Percentiles rank a stretch among this genome's conserved stretches.
phyloP scores from a whole-genome alignment of 2,329 filamentous ascomycete species.

The Beauveria sp. region DNA sequence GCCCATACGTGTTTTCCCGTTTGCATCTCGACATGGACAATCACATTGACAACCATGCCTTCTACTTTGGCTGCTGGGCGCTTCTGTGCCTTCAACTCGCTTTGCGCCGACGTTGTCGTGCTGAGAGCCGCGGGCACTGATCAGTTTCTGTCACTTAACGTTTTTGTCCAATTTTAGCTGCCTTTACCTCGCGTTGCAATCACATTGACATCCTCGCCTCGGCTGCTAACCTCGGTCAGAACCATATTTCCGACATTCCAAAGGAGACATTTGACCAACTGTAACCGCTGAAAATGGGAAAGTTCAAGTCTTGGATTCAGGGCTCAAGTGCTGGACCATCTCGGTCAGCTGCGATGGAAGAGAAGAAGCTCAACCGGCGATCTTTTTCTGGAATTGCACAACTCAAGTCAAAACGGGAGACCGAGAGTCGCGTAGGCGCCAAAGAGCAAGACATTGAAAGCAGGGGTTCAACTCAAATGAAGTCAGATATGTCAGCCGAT shows the following conservation, averaged over 20 bases:
- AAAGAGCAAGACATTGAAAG: neutral
- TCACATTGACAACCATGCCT: neutral
- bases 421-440: neutral
- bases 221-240: neutral
- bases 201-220: neutral
- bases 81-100: neutral
- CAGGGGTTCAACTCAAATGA: slow-evolving; percentile 5
- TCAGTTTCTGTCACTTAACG: neutral
- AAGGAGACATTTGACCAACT: neutral
- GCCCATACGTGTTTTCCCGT: neutral
- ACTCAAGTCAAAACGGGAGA: neutral
- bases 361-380: slow-evolving; percentile 9
- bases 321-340: slow-evolving; percentile 6
- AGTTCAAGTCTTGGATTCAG: slow-evolving; percentile 11
- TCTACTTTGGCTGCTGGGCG: neutral
- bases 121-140: neutral
- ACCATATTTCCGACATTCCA: neutral
- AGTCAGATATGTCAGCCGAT: slow-evolving; percentile 14
- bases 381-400: slow-evolving; percentile 5
- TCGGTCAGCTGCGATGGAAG: neutral
- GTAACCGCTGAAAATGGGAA: neutral
- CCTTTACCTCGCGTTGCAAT: neutral
- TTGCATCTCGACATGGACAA: neutral
- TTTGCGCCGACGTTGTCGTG: neutral
- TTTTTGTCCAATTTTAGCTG: neutral